phyloP scores from a whole-genome alignment of 495 filamentous ascomycete genomes.

The Filosporella fistucella region DNA sequence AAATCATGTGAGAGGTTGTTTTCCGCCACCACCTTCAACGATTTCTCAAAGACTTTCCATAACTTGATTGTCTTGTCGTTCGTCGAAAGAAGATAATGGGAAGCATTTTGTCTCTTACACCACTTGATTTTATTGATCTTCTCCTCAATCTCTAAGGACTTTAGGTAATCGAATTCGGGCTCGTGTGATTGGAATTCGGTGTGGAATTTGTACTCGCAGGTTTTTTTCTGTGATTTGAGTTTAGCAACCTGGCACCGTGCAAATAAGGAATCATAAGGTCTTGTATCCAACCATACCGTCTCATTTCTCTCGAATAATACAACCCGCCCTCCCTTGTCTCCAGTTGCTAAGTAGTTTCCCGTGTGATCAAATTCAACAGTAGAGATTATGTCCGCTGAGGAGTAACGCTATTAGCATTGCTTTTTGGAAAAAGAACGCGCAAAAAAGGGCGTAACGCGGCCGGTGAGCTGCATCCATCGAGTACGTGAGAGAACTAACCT shows the following conservation, averaged over 20 bases:
- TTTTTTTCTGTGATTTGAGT: conserved; percentile 75
- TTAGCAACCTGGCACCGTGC: not conserved
- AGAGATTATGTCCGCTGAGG: conserved; percentile 93
- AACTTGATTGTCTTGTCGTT: conserved; percentile 99
- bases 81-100: conserved; percentile 95
- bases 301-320: conserved; percentile 98
- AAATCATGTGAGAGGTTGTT: conserved; percentile 96
- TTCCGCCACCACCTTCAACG: conserved; percentile 95
- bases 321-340: conserved; percentile 95
- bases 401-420: conserved; percentile 9
- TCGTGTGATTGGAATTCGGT: conserved; percentile 99
- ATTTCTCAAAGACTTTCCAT: conserved; percentile 99
- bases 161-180: conserved; percentile 98
- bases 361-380: conserved; percentile 99
- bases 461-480: not conserved
- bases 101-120: conserved; percentile 96
- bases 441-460: not conserved
- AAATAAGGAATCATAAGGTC: not conserved
- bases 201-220: conserved; percentile 99
- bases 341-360: conserved; percentile 95
- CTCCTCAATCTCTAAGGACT: conserved; percentile 98
- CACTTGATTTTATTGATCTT: conserved; percentile 99
- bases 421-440: not conserved
- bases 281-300: conserved; percentile 69
- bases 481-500: conserved; percentile 56